A percentile compares a stretch with the other conserved stretches of the same genome.
Evolutionary conservation across 805 yeast species (phyloP).

Genomic region (Metschnikowia vanudenii): DNA sequence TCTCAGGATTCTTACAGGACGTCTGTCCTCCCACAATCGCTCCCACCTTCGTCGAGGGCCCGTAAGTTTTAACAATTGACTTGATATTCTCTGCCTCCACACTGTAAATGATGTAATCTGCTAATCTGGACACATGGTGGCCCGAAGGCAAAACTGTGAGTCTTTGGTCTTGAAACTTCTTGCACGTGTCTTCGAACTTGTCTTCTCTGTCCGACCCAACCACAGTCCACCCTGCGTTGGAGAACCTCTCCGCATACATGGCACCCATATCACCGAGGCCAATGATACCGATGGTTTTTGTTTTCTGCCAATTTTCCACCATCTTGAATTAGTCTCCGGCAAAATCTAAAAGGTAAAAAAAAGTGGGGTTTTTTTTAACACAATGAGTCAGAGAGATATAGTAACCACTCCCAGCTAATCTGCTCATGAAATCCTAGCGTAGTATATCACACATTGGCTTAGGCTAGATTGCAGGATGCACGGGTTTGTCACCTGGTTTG

Average conservation of each 20-base stretch:
- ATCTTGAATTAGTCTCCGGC: neutral
- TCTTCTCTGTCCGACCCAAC: constrained; percentile 86
- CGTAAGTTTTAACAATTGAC: constrained; percentile 70
- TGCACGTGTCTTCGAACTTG: constrained; percentile 44
- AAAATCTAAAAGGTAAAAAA: too few relatives aligned
- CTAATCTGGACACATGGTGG: constrained; percentile 71
- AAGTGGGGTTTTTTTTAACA: too few relatives aligned
- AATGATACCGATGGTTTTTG: constrained; percentile 78
- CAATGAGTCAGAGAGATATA: too few relatives aligned
- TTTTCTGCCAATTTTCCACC: constrained; percentile 4
- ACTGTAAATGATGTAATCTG: constrained; percentile 84
- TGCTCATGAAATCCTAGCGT: too few relatives aligned
- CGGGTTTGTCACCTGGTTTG: too few relatives aligned
- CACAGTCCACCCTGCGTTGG: constrained; percentile 84
- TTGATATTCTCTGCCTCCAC: constrained; percentile 89
- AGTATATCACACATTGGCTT: too few relatives aligned
- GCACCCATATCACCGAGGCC: constrained; percentile 98
- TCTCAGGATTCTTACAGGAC: constrained; percentile 89
- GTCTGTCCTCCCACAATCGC: constrained; percentile 98
- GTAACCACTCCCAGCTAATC: too few relatives aligned
- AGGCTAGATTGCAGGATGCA: too few relatives aligned
- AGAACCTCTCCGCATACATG: constrained; percentile 75
- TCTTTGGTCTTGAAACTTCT: constrained; percentile 38
- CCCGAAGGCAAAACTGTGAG: constrained; percentile 74
- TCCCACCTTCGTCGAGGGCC: constrained; percentile 83